Base-by-base conservation (phyloP, 2,329 filamentous ascomycete species). In the Fusarium scirpi region DNA sequence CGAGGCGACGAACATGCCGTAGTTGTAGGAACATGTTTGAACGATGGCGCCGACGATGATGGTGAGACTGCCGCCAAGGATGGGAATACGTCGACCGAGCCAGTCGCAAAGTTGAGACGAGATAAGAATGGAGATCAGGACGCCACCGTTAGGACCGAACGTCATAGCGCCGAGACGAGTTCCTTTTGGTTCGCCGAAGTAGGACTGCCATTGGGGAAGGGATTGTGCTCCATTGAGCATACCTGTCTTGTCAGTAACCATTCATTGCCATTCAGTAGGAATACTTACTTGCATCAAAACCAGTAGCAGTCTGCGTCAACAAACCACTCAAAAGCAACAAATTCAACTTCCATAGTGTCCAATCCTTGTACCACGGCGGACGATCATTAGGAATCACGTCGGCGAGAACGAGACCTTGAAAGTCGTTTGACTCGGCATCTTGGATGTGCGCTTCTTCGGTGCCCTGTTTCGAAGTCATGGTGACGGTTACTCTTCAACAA, bases 141-240 rank as follows among this genome's bases (percentile, higher is more conserved):
- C 65, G 2, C 72, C 72, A 5, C 72, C 72, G 0, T 72, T 74
- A 4, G 70, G 70, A 5, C 72, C 72, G 38, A 74, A 76, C 0
- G 74, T 75, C 73, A 79, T 77, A 9, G 77, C 76, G 0, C 77
- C 77, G 3, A 79, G 77, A 18, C 76, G 71, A 0, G 74, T 66
- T 12, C 76, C 77, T 16, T 67, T 73, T 1, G 77, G 77, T 20
- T 76, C 32, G 1, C 74, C 76, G 25, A 79, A 79, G 54, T 68
- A 78, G 6, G 67, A 45, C 22, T 74, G 67, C 78, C 78, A 80
- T 40, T 78, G 72, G 0, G 73, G 74, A 5, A 80, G 66, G 0
- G 78, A 76, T 34, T 80, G 78, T 40, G 78, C 73, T 29, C 78
- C 77, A 46, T 80, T 80, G 4, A 79, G 66, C 76, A 79, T 78